Evolutionary conservation across 1,284 basidiomycete genomes (phyloP), one percentile per base, ranked within the genome.

Genomic region (Schizopora paradoxa): DNA sequence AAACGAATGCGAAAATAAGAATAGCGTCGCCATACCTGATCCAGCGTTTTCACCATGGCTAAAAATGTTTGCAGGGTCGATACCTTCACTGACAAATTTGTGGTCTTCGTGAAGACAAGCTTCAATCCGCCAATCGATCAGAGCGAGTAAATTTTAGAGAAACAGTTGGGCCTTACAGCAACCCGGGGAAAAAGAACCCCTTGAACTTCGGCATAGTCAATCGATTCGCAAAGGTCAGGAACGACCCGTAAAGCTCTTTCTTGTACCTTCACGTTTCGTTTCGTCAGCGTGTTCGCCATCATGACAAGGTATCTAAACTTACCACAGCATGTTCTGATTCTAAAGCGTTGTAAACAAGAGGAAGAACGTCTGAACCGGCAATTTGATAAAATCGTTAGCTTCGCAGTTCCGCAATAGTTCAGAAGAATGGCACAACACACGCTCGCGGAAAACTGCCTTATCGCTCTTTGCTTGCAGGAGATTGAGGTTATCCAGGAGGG

Each of bases 201-300:
- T 57, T 91, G 88, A 2, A 94, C 86, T 62, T 92, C 91, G 3
- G 86, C 86, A 58, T 94, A 95, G 63, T 98, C 95, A 36, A 99
- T 86, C 13, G 84, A 84, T 57, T 97, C 93, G 58, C 91, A 94
- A 0, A 99, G 70, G 39, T 81, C 80, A 1, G 95, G 95, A 0
- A 99, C 86, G 16, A 72, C 73, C 53, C 84, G 85, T 27, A 99
- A 68, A 0, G 91, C 94, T 49, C 85, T 81, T 65, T 99, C 95
- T 74, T 98, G 92, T 7, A 99, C 88, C 73, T 88, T 45, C 21
- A 22, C 23, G 25, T 61, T 53, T 11, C 49, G 49, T 53, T 53
- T 57, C 50, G 33, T 48, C 22, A 18, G 7, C 22, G 29, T 11
- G 4, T 32, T 35, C 4, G 28, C 14, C 18, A 32, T 11, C 18